Percentiles rank a stretch among this genome's conserved stretches.
These are phyloP conservation scores for Panellus pusillus DNA, from an alignment of 768 basidiomycete genomes.

Conservation along the genomic window DNA sequence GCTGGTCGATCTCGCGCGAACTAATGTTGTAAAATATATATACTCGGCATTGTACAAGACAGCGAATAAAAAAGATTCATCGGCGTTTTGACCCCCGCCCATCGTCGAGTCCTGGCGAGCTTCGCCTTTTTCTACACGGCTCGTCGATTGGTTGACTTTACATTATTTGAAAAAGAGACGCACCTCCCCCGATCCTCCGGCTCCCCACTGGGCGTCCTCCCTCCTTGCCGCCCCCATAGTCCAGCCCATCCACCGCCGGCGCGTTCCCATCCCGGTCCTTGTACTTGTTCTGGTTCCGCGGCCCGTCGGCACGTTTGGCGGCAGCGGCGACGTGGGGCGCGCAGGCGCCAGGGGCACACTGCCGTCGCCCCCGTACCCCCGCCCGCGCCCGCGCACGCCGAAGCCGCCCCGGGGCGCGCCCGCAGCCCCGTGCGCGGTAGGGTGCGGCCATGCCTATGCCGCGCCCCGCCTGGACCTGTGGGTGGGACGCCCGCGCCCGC, in stretches of 20 bases:
- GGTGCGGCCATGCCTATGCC: constrained; percentile 39
- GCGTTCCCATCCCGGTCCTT: constrained; percentile 86
- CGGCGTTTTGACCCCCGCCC: constrained; percentile 69
- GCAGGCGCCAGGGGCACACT: constrained; percentile 55
- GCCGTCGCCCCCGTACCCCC: constrained; percentile 39
- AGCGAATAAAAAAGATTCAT: constrained; percentile 32
- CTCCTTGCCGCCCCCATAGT: constrained; percentile 69
- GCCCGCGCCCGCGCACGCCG: constrained; percentile 44
- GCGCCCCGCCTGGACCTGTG: constrained; percentile 27
- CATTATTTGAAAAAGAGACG: constrained; percentile 24
- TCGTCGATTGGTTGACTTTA: background rate
- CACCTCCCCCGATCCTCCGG: constrained; percentile 68
- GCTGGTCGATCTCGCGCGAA: constrained; percentile 25
- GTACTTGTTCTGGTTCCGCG: constrained; percentile 86
- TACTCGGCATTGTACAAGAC: background rate
- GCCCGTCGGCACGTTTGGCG: constrained; percentile 88
- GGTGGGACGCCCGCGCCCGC: constrained; percentile 40
- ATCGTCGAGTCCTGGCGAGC: constrained; percentile 72
- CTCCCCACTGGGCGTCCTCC: constrained; percentile 63
- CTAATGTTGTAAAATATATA: no score
- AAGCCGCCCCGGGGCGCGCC: constrained; percentile 39
- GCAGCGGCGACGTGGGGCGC: constrained; percentile 80
- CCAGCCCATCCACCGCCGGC: constrained; percentile 84
- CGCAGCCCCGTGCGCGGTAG: constrained; percentile 43
- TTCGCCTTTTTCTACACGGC: constrained; percentile 73